Percentiles rank a stretch among this genome's conserved stretches.
These are phyloP conservation scores for Parathielavia hyrcaniae DNA, from an alignment of 495 filamentous ascomycete species.

Conservation along the genomic window DNA sequence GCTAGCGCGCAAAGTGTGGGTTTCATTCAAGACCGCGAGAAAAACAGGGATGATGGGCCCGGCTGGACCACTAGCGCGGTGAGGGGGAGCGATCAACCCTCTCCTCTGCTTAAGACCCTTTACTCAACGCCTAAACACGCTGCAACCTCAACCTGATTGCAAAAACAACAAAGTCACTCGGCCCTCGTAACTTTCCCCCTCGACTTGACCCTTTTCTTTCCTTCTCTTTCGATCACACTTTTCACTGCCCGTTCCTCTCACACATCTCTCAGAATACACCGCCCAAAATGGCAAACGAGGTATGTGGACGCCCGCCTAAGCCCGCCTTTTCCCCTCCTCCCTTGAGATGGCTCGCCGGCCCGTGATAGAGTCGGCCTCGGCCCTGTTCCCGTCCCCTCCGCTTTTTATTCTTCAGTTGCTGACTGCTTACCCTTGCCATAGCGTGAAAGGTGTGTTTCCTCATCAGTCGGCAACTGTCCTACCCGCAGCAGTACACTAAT, in stretches of 20 bases:
- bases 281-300: slow-evolving; percentile 60
- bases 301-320: slow-evolving; percentile 40
- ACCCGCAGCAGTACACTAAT: slow-evolving; percentile 24
- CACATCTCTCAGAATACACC: slow-evolving; percentile 9
- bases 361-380: slow-evolving; percentile 24
- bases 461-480: background rate
- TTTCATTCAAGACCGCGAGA: slow-evolving; percentile 20
- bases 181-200: slow-evolving; percentile 14
- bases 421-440: slow-evolving; percentile 37
- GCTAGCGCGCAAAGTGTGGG: slow-evolving; percentile 21
- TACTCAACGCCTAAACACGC: slow-evolving; percentile 27
- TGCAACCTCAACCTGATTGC: slow-evolving; percentile 24
- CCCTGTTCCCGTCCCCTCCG: background rate
- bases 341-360: slow-evolving; percentile 26
- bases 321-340: slow-evolving; percentile 30
- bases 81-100: slow-evolving; percentile 26
- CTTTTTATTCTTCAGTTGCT: slow-evolving; percentile 30
- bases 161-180: slow-evolving; percentile 29
- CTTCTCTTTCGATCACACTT: slow-evolving; percentile 17
- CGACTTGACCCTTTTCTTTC: slow-evolving; percentile 12
- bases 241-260: slow-evolving; percentile 21
- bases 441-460: slow-evolving; percentile 74
- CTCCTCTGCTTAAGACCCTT: slow-evolving; percentile 26
- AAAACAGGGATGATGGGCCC: slow-evolving; percentile 26
- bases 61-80: slow-evolving; percentile 22